Percentiles rank a stretch among this genome's conserved stretches.
These are phyloP conservation scores for Dactylellina leptospora DNA, from an alignment of 2,329 filamentous ascomycete genomes.

Conservation along the genomic window DNA sequence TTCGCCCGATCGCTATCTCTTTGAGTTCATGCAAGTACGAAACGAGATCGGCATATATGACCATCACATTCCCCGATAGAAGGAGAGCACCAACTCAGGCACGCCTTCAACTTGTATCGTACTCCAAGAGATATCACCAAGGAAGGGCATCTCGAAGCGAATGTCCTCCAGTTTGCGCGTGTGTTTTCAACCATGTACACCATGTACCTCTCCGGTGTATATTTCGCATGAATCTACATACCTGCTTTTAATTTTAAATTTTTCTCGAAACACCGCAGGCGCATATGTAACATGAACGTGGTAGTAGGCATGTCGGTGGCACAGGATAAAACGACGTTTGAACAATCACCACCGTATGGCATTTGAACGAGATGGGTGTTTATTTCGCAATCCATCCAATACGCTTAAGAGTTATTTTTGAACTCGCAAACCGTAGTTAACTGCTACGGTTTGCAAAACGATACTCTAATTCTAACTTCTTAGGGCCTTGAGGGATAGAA, in stretches of 20 bases:
- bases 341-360: slow-evolving; percentile 35
- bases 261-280: slow-evolving; percentile 9
- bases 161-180: not conserved
- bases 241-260: slow-evolving; percentile 34
- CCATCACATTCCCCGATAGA: not conserved
- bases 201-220: not conserved
- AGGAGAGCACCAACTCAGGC: not conserved
- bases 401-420: too few species aligned
- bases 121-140: too few species aligned
- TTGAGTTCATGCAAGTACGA: slow-evolving; percentile 22
- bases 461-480: too few species aligned
- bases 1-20: slow-evolving; percentile 1
- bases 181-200: not conserved
- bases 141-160: not conserved
- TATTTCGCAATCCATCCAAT: too few species aligned
- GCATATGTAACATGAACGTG: slow-evolving; percentile 9
- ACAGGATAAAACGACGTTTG: slow-evolving; percentile 16
- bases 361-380: slow-evolving; percentile 6
- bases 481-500: not conserved
- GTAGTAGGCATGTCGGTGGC: not conserved
- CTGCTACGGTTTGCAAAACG: not conserved
- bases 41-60: slow-evolving; percentile 31
- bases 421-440: too few species aligned
- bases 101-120: too few species aligned
- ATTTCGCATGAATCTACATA: slow-evolving; percentile 19